Evolutionary conservation across 139 green algal species (phyloP), one percentile per base, ranked within the genome.

Genomic region (Chlamydomonas eustigma): DNA sequence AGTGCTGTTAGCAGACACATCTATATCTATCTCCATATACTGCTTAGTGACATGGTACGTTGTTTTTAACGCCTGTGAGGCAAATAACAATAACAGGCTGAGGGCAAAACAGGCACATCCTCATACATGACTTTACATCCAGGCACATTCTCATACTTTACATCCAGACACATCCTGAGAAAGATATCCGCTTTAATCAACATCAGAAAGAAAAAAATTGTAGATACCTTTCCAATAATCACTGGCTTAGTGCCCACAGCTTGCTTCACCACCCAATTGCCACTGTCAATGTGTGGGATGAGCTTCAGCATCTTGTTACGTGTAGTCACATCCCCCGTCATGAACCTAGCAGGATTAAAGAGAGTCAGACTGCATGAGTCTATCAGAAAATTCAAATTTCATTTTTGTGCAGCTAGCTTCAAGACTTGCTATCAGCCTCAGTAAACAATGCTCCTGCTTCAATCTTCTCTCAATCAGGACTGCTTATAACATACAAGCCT

Each of bases 231-330:
- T 38, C 87, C 87, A 35, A 92, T 51, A 37, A 92, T 89, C 30
- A 92, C 87, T 18, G 87, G 87, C 22, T 87, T 89, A 51, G 80
- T 88, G 35, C 87, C 87, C 30, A 92, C 87, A 24, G 44, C 63
- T 67, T 86, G 78, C 75, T 85, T 85, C 67, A 92, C 85, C 36
- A 89, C 76, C 85, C 85, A 92, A 39, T 39, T 80, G 58, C 85
- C 87, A 32, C 87, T 74, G 3, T 83, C 80, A 38, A 92, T 85
- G 78, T 85, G 80, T 0, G 87, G 87, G 51, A 92, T 90, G 64
- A 92, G 83, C 81, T 92, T 92, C 69, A 92, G 81, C 83, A 85
- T 87, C 36, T 77, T 77, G 70, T 84, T 85, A 71, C 87, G 83
- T 2, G 52, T 75, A 12, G 73, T 63, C 4, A 75, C 71, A 33